A percentile compares a stretch with the other conserved stretches of the same genome.
Conservation (phyloP, 148 eudicot species). For the Nepenthes mirabilis region DNA sequence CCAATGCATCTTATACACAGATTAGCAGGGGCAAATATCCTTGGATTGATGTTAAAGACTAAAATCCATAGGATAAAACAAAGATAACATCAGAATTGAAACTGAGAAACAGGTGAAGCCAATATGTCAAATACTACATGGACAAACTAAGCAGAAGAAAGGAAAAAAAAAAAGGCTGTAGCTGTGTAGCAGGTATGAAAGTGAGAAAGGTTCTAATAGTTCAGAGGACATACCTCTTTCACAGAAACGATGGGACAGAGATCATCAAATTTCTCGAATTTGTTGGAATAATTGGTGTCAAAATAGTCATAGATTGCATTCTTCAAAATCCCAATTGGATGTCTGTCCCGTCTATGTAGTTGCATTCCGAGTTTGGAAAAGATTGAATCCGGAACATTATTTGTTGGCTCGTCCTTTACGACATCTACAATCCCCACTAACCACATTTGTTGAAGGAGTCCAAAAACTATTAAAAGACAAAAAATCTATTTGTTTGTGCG, state of each 20-base stretch:
- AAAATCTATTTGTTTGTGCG: no score
- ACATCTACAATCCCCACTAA: constrained; percentile 42
- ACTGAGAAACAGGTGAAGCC: background rate
- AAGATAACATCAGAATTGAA: no score
- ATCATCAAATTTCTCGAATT: constrained; percentile 75
- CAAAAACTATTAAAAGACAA: background rate
- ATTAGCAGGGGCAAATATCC: no score
- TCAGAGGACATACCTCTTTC: constrained; percentile 24
- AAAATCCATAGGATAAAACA: no score
- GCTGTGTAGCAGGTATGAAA: background rate
- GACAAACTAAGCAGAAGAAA: background rate
- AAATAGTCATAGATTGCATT: constrained; percentile 83
- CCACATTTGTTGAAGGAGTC: constrained; percentile 7
- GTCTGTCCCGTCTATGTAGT: constrained; percentile 65
- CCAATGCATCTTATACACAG: no score
- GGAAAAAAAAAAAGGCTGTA: background rate
- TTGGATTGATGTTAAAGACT: no score
- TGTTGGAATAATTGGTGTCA: constrained; percentile 50
- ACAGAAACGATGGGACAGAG: constrained; percentile 68
- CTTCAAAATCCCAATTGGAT: constrained; percentile 88
- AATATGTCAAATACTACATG: background rate
- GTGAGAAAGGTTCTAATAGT: no score
- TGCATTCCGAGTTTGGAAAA: constrained; percentile 92
- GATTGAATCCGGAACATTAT: constrained; percentile 86
- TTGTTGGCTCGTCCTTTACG: constrained; percentile 84